Evolutionary conservation across 257 asterid genomes (phyloP).

Genomic region (Solanum paucissectum): DNA sequence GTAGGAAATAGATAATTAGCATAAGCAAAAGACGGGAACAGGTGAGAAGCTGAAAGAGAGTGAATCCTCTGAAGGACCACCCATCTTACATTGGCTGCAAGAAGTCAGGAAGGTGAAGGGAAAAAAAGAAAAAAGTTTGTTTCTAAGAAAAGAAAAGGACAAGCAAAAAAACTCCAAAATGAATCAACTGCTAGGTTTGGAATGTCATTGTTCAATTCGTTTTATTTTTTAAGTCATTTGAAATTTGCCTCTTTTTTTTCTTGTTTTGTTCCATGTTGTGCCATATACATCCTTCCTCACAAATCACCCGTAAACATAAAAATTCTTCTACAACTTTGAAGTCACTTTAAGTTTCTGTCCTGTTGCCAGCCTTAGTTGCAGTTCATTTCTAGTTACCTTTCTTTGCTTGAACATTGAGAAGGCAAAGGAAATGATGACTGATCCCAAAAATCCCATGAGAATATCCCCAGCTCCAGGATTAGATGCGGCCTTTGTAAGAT

Average conservation of each 20-base stretch:
- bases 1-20: not conserved
- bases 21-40: not conserved
- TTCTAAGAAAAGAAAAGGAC: not conserved
- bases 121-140: not conserved
- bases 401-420: conserved; percentile 98
- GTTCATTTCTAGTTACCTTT: conserved; percentile 33
- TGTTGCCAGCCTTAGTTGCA: not conserved
- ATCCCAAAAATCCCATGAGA: conserved; percentile 92
- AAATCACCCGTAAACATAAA: not conserved
- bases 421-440: conserved; percentile 91
- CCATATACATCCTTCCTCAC: not conserved
- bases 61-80: not conserved
- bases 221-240: not conserved
- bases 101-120: not conserved
- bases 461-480: conserved; percentile 98
- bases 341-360: not conserved
- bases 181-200: not conserved
- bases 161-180: not conserved
- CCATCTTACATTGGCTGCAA: not conserved
- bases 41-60: not conserved
- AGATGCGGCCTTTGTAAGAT: conserved; percentile 74
- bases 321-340: not conserved
- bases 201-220: not conserved
- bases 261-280: not conserved
- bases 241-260: not conserved